Base-by-base conservation (phyloP, 2,329 filamentous ascomycete genomes). In the Dendrostoma leiphaemia region DNA sequence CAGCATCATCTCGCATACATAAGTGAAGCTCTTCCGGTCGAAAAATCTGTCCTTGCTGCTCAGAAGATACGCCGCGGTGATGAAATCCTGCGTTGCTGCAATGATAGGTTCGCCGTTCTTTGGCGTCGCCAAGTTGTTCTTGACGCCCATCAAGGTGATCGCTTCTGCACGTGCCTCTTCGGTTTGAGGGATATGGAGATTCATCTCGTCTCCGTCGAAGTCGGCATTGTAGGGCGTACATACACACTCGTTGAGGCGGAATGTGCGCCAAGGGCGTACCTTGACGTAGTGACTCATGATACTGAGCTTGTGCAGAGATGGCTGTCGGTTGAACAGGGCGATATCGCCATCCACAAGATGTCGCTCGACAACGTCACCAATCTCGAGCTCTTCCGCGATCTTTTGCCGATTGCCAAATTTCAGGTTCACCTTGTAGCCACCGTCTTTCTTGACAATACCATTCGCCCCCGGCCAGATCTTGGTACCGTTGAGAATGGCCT, bases 121-220 rank as follows among this genome's bases (percentile, higher is more conserved):
- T 1, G 94, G 94, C 0, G 94, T 99, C 3, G 89, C 89, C 55
- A 99, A 73, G 68, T 99, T 99, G 77, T 97, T 86, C 73, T 97
- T 96, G 53, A 99, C 92, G 38, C 94, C 94, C 94, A 99, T 99
- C 45, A 99, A 76, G 62, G 93, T 91, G 64, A 95, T 95, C 1
- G 94, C 94, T 71, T 99, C 94, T 2, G 93, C 90, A 54, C 94
- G 84, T 10, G 94, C 93, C 71, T 99, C 94, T 74, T 99, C 94
- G 0, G 94, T 97, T 68, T 99, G 94, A 2, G 94, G 94, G 15
- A 99, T 92, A 72, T 99, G 94, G 45, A 99, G 74, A 64, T 99
- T 99, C 94, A 99, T 99, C 71, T 99, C 94, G 64, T 99, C 94
- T 57, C 94, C 94, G 65, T 99, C 94, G 63, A 99, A 99, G 82